Conservation (phyloP, 176 grass and related monocot genomes). For the Stipa capillata region DNA sequence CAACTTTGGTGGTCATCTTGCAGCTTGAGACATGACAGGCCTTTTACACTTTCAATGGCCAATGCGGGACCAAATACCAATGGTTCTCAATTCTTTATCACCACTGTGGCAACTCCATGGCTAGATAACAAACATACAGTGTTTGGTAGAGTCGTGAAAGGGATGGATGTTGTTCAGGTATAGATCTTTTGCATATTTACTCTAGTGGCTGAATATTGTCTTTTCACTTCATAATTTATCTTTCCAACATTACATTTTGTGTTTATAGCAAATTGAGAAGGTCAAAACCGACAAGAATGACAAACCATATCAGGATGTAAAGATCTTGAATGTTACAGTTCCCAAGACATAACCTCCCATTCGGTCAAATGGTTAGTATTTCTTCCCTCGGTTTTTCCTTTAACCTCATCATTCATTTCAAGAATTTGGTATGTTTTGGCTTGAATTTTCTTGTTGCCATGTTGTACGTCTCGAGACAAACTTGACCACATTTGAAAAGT, state of each 20-base stretch:
- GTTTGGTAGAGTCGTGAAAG: conserved; percentile 96
- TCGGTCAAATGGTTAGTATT: background rate
- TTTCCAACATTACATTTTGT: conserved; percentile 24
- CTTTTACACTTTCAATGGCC: conserved; percentile 98
- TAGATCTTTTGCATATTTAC: background rate
- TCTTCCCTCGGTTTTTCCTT: background rate
- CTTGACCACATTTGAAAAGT: background rate
- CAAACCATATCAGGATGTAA: conserved; percentile 96
- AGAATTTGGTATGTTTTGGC: background rate
- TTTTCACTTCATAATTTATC: background rate
- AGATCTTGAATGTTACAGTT: conserved; percentile 99
- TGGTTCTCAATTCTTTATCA: conserved; percentile 98
- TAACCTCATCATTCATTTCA: background rate
- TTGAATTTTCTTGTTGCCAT: background rate
- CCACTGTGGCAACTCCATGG: conserved; percentile 96
- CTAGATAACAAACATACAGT: conserved; percentile 98
- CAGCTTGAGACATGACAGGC: conserved; percentile 97
- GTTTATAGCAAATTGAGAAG: conserved; percentile 80
- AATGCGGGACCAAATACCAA: conserved; percentile 97
- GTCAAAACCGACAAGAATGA: conserved; percentile 95
- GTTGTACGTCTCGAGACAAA: background rate
- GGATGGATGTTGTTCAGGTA: conserved; percentile 99
- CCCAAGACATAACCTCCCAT: conserved; percentile 47
- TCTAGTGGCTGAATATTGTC: background rate
- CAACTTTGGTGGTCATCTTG: conserved; percentile 4